Evolutionary conservation across 345 rosid genomes (phyloP).

Genomic region (Cardamine chenopodiifolia): DNA sequence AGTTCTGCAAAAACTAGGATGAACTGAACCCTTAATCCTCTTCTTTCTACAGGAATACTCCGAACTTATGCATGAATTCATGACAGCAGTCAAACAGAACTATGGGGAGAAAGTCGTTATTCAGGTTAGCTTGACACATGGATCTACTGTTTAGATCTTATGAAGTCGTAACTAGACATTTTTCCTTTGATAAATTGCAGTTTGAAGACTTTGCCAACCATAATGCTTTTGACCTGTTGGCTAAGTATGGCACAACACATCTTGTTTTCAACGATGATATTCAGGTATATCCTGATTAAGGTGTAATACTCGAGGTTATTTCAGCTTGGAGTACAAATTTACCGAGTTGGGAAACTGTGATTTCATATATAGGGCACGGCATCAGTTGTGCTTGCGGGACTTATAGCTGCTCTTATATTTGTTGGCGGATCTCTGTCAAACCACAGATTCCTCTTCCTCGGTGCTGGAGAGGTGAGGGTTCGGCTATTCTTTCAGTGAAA

Average conservation of each 20-base stretch:
- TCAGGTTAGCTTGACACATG: slow-evolving; percentile 59
- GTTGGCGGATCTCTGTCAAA: slow-evolving; percentile 77
- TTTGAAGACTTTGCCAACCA: slow-evolving; percentile 99
- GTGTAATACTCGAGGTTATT: slow-evolving; percentile 15
- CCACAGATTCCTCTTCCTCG: slow-evolving; percentile 89
- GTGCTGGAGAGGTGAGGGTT: slow-evolving; percentile 85
- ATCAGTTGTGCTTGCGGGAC: slow-evolving; percentile 97
- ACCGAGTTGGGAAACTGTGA: slow-evolving; percentile 4
- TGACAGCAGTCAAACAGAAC: slow-evolving; percentile 90
- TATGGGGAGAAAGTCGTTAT: slow-evolving; percentile 94
- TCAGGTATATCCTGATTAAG: slow-evolving; percentile 59
- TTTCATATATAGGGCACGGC: slow-evolving; percentile 78
- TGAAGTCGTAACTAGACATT: neutral
- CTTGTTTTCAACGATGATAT: slow-evolving; percentile 98
- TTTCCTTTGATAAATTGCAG: slow-evolving; percentile 49
- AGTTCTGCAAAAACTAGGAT: slow-evolving; percentile 11
- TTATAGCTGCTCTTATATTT: slow-evolving; percentile 73
- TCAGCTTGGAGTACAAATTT: slow-evolving; percentile 3
- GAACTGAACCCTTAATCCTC: slow-evolving; percentile 20
- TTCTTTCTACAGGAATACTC: slow-evolving; percentile 70
- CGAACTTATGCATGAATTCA: slow-evolving; percentile 92
- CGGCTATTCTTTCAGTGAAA: slow-evolving; percentile 11
- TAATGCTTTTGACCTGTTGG: slow-evolving; percentile 90
- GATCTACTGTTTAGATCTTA: slow-evolving; percentile 6
- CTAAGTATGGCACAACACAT: slow-evolving; percentile 86